These are phyloP conservation scores for Isatis tinctoria DNA, from an alignment of 345 rosid species.

Conservation along the genomic window DNA sequence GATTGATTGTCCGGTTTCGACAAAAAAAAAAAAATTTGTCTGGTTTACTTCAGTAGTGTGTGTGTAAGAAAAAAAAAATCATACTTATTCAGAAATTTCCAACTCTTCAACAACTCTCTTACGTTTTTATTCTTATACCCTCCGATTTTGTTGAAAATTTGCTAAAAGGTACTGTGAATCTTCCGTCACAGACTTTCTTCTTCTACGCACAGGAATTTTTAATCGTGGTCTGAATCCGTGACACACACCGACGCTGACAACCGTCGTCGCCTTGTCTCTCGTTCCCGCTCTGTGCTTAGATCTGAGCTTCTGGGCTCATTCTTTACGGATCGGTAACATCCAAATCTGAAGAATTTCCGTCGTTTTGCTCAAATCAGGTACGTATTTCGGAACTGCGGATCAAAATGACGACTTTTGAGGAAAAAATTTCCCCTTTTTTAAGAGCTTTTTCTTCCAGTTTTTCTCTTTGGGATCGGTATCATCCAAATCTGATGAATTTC, in stretches of 20 bases:
- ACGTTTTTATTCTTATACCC: conserved; percentile 9
- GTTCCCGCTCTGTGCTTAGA: neutral
- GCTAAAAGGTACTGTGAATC: neutral
- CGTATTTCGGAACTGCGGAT: neutral
- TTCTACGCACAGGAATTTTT: neutral
- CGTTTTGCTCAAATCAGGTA: conserved; percentile 12
- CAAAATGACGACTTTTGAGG: neutral
- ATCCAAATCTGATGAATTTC: neutral
- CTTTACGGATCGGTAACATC: neutral
- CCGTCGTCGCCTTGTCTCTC: conserved; percentile 13
- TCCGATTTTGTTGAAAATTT: neutral
- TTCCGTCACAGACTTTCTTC: neutral
- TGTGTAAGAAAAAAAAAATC: neutral
- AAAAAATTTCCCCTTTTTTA: neutral
- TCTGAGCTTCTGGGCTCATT: conserved; percentile 3
- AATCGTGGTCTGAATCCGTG: conserved; percentile 17
- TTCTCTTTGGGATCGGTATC: neutral
- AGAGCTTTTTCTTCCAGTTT: neutral
- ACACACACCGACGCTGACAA: conserved; percentile 21
- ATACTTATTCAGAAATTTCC: neutral
- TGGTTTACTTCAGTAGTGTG: neutral
- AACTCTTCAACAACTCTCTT: neutral
- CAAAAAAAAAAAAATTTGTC: no score
- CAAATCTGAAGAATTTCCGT: conserved; percentile 11
- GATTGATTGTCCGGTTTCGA: no score